phyloP scores from a whole-genome alignment of 2,329 filamentous ascomycete genomes.

The Aplosporella prunicola region DNA sequence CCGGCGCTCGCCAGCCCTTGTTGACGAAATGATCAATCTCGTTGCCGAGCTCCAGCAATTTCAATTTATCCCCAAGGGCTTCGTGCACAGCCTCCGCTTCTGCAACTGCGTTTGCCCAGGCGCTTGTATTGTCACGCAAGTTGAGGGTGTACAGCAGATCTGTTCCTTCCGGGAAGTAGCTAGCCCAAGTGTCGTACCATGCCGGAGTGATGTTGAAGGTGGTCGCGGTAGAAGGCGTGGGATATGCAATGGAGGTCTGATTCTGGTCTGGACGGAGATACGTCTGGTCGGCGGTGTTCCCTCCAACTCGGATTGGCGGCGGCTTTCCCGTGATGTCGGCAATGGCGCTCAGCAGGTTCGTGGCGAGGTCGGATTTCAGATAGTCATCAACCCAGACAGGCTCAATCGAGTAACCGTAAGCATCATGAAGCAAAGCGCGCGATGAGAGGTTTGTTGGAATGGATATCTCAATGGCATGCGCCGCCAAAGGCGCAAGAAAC shows the following conservation, averaged over 20 bases:
- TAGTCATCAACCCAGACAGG: conserved; percentile 11
- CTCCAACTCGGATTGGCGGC: conserved; percentile 6
- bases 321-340: conserved; percentile 8
- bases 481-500: no score
- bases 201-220: conserved; percentile 10
- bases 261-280: conserved; percentile 9
- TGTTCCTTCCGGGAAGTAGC: conserved; percentile 8
- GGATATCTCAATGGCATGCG: conserved; percentile 2
- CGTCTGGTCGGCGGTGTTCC: conserved; percentile 9
- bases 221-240: conserved; percentile 2
- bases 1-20: conserved; percentile 6
- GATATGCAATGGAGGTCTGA: conserved; percentile 6
- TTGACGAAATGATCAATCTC: conserved; percentile 8
- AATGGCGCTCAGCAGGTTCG: conserved; percentile 7
- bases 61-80: conserved; percentile 6
- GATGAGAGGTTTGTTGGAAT: conserved; percentile 4
- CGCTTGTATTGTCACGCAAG: conserved; percentile 2
- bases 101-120: conserved; percentile 7
- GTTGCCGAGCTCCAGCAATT: conserved; percentile 7
- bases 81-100: conserved; percentile 7
- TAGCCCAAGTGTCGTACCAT: conserved; percentile 9
- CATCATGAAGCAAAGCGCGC: conserved; percentile 2
- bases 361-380: conserved; percentile 6
- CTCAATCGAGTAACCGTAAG: conserved; percentile 9
- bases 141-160: conserved; percentile 9